Evolutionary conservation across 2,329 filamentous ascomycete genomes (phyloP), one percentile per base, ranked within the genome.

Genomic region (Metarhizium brunneum): DNA sequence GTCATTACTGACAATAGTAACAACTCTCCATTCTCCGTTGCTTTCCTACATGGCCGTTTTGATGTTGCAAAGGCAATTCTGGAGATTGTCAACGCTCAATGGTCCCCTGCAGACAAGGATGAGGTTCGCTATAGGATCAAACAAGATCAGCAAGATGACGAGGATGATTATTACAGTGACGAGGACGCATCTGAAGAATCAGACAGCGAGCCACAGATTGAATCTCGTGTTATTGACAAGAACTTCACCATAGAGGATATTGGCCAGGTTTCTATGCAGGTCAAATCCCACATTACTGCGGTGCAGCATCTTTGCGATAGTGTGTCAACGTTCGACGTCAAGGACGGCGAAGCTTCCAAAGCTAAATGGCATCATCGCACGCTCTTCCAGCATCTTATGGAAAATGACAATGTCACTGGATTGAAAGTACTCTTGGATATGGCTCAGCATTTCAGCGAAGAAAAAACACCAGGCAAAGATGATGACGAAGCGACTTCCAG

Each of bases 181-280:
- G 66, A 63, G 16, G 59, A 70, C 2, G 62, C 70, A 6, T 68
- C 73, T 16, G 67, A 68, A 11, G 55, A 47, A 68, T 68, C 71
- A 1, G 71, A 68, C 1, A 67, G 69, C 4, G 69, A 73, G 47
- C 74, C 75, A 18, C 71, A 71, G 6, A 75, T 83, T 45, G 71
- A 75, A 50, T 71, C 71, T 16, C 78, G 85, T 57, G 73, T 84
- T 45, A 71, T 90, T 32, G 80, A 86, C 60, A 81, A 86, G 13
- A 75, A 79, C 40, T 89, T 88, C 66, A 94, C 89, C 0, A 80
- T 92, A 53, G 87, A 94, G 16, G 83, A 90, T 61, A 77, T 94
- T 56, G 87, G 87, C 0, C 80, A 88, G 60, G 75, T 87, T 4
- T 82, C 81, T 0, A 84, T 80, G 64, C 77, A 86, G 55, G 86